These are phyloP conservation scores for Phalaenopsis equestris DNA, from an alignment of 106 monocot genomes.

Conservation along the genomic window DNA sequence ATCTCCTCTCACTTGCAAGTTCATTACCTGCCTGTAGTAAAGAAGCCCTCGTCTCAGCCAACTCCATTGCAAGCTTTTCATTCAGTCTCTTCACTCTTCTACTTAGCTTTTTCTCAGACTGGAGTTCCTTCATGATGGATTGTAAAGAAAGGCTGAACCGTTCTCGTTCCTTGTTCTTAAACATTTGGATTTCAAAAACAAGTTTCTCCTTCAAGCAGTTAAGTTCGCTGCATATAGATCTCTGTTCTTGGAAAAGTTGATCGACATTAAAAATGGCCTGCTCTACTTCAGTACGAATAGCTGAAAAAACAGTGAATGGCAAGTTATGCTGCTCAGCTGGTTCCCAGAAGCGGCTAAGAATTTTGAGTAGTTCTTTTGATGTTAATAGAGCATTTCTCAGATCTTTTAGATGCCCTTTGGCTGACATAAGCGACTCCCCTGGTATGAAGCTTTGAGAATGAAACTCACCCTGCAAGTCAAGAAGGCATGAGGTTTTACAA, in stretches of 20 bases:
- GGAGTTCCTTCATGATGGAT: slow-evolving; percentile 39
- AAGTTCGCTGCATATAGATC: slow-evolving; percentile 3
- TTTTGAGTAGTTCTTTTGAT: slow-evolving; percentile 56
- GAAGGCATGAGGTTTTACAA: neutral
- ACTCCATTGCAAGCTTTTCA: slow-evolving; percentile 38
- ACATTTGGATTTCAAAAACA: slow-evolving; percentile 29
- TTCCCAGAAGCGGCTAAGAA: slow-evolving; percentile 27
- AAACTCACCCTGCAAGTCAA: slow-evolving; percentile 29
- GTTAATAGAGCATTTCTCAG: slow-evolving; percentile 37
- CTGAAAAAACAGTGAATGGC: slow-evolving; percentile 33
- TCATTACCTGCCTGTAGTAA: slow-evolving; percentile 32
- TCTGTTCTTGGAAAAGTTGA: slow-evolving; percentile 34
- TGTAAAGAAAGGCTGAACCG: slow-evolving; percentile 18
- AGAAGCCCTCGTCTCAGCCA: slow-evolving; percentile 24
- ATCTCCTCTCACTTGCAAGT: slow-evolving; percentile 49
- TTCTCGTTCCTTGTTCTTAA: slow-evolving; percentile 43
- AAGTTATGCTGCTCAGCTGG: slow-evolving; percentile 31
- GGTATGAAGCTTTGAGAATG: slow-evolving; percentile 19
- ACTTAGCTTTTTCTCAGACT: slow-evolving; percentile 43
- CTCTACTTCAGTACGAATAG: slow-evolving; percentile 44
- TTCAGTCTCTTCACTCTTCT: slow-evolving; percentile 47
- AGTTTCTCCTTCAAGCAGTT: slow-evolving; percentile 13
- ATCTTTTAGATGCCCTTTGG: slow-evolving; percentile 36
- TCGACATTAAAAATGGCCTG: slow-evolving; percentile 25
- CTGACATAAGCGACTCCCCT: slow-evolving; percentile 8